Conservation (phyloP, 345 rosid species). For the Syzygium aromaticum region DNA sequence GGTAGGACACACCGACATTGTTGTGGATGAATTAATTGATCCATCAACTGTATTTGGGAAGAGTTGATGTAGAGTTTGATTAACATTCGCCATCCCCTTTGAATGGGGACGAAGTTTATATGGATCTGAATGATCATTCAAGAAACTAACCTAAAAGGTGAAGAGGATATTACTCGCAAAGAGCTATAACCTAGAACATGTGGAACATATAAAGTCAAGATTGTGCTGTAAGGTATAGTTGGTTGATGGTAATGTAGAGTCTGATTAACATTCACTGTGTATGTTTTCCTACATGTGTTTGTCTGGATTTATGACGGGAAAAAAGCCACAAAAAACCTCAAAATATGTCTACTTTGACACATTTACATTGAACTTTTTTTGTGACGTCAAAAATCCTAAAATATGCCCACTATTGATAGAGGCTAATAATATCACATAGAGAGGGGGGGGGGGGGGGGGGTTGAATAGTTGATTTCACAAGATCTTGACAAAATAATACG, state of each 20-base stretch:
- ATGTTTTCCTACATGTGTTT: neutral
- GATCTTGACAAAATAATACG: too few relatives aligned
- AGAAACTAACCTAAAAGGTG: neutral
- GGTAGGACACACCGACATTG: neutral
- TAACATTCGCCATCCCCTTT: neutral
- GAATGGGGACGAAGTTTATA: neutral
- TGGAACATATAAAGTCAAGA: neutral
- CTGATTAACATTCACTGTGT: neutral
- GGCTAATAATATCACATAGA: too few relatives aligned
- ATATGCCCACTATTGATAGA: too few relatives aligned
- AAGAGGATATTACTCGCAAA: neutral
- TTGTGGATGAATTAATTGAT: neutral
- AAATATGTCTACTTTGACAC: neutral
- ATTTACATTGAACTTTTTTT: neutral
- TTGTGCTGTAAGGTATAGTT: neutral
- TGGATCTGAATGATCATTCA: neutral
- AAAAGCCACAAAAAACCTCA: neutral
- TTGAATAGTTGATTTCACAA: too few relatives aligned
- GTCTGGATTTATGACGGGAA: neutral
- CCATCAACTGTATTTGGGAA: neutral
- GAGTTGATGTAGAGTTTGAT: neutral
- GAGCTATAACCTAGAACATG: neutral
- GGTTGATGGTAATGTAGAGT: neutral
- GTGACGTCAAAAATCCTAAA: too few relatives aligned
- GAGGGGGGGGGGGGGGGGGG: too few relatives aligned